Conservation (phyloP, 441 rosid genomes). For the Breynia disticha region DNA sequence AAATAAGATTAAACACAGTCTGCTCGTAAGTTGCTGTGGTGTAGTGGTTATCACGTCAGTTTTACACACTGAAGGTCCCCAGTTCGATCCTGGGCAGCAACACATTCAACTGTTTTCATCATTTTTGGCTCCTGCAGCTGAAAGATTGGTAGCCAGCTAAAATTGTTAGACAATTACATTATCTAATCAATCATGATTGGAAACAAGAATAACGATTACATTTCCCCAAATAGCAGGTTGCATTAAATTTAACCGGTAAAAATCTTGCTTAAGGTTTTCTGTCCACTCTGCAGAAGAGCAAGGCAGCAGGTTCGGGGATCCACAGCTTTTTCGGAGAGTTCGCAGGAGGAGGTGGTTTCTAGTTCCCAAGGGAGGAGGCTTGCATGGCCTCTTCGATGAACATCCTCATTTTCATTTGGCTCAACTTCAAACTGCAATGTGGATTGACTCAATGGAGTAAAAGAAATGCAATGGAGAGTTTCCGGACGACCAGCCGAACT, state of each 20-base stretch:
- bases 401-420: slow-evolving; percentile 35
- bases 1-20: no score
- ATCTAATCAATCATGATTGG: no score
- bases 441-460: slow-evolving; percentile 8
- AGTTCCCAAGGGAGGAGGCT: slow-evolving; percentile 34
- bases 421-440: slow-evolving; percentile 60
- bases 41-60: slow-evolving; percentile 87
- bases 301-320: slow-evolving; percentile 34
- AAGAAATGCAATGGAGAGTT: no score
- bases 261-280: not conserved
- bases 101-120: slow-evolving; percentile 9
- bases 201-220: not conserved
- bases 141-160: no score
- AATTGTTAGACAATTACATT: no score
- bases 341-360: slow-evolving; percentile 36
- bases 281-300: slow-evolving; percentile 53
- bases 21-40: slow-evolving; percentile 83
- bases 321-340: slow-evolving; percentile 30
- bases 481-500: no score
- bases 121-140: no score
- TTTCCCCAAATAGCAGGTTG: no score
- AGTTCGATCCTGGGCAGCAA: slow-evolving; percentile 76
- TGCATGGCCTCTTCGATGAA: slow-evolving; percentile 57
- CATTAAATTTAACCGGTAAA: no score
- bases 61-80: slow-evolving; percentile 70